Evolutionary conservation across 306 rosid species (phyloP), one percentile per base, ranked within the genome.

Genomic region (Quercus cerris): DNA sequence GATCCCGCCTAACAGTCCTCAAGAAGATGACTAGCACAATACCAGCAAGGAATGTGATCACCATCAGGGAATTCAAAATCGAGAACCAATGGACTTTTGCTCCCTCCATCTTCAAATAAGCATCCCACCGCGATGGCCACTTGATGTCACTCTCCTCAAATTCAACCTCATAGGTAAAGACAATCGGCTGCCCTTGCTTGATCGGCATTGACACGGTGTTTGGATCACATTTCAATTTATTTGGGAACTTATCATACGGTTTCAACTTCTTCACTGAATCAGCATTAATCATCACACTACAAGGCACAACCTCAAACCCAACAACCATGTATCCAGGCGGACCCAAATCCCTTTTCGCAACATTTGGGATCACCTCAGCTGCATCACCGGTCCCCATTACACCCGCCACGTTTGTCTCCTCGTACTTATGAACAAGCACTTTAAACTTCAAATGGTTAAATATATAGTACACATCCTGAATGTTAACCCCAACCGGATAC

Each of bases 121-220:
- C 98, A 88, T 94, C 98, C 98, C 98, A 94, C 67, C 98, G 86
- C 1, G 98, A 94, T 3, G 98, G 98, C 98, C 98, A 94, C 89
- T 94, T 92, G 88, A 94, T 91, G 78, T 90, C 97, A 80, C 97
- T 92, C 86, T 92, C 94, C 88, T 92, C 97, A 61, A 94, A 94
- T 5, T 88, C 81, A 3, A 94, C 97, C 80, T 94, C 98, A 80
- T 91, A 94, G 5, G 97, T 81, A 85, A 94, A 94, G 18, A 81
- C 81, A 71, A 94, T 20, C 0, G 98, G 88, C 80, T 94, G 91
- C 59, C 92, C 95, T 84, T 89, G 91, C 70, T 89, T 92, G 71
- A 91, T 74, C 2, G 96, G 92, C 91, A 88, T 90, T 15, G 90
- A 85, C 85, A 94, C 98, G 17, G 86, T 75, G 14, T 91, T 74